A percentile compares a stretch with the other conserved stretches of the same genome.
Conservation (phyloP, 805 yeast species). For the Zygotorulaspora florentina region DNA sequence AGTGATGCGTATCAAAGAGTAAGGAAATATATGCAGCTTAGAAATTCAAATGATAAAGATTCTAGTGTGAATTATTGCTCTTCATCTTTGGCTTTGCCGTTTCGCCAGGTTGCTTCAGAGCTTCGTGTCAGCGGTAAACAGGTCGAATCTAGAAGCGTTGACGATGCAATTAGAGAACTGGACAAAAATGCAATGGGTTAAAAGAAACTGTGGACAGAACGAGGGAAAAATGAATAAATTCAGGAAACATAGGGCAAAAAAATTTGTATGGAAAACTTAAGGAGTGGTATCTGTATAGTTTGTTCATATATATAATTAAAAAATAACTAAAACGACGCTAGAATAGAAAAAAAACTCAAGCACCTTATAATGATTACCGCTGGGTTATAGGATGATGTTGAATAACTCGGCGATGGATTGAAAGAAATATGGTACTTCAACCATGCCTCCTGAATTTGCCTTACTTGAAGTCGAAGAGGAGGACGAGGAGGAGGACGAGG, state of each 20-base stretch:
- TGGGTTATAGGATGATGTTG: conserved; percentile 12
- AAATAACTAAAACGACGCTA: background rate
- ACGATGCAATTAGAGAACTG: conserved; percentile 74
- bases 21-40: conserved; percentile 63
- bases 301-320: conserved; percentile 1
- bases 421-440: conserved; percentile 22
- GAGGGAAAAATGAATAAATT: conserved; percentile 17
- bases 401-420: conserved; percentile 19
- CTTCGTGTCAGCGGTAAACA: conserved; percentile 58
- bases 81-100: conserved; percentile 1
- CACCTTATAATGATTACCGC: background rate
- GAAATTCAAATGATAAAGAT: background rate
- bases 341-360: background rate
- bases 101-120: conserved; percentile 8
- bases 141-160: conserved; percentile 88
- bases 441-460: conserved; percentile 20
- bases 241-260: no score
- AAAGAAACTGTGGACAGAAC: conserved; percentile 17
- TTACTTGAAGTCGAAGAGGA: conserved; percentile 11
- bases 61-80: background rate
- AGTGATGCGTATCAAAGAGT: conserved; percentile 87
- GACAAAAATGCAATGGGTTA: conserved; percentile 46
- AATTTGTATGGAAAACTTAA: no score
- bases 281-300: background rate
- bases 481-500: conserved; percentile 14